Conservation (phyloP, 2,329 filamentous ascomycete species). For the Neoscytalidium dimidiatum region DNA sequence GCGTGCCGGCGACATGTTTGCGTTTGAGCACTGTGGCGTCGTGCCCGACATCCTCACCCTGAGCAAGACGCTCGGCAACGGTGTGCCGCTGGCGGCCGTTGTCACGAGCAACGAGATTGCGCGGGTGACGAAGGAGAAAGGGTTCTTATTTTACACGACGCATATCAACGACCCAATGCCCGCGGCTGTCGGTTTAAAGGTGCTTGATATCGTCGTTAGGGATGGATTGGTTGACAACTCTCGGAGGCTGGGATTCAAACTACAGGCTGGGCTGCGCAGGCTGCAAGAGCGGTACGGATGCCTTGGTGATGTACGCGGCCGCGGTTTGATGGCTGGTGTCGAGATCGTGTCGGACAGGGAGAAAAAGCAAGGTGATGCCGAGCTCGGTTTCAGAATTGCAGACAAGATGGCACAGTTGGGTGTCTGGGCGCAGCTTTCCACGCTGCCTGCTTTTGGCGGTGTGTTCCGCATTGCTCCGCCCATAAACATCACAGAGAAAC, state of each 20-base stretch:
- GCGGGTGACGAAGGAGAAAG: constrained; percentile 47
- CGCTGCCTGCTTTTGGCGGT: constrained; percentile 56
- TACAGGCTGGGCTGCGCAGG: constrained; percentile 50
- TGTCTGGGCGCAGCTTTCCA: constrained; percentile 60
- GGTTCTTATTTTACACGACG: constrained; percentile 62
- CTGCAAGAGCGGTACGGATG: constrained; percentile 58
- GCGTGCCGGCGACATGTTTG: constrained; percentile 33
- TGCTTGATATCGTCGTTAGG: constrained; percentile 61
- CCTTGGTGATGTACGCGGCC: constrained; percentile 62
- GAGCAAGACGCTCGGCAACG: constrained; percentile 63
- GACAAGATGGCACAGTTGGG: constrained; percentile 54
- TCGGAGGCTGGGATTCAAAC: constrained; percentile 44
- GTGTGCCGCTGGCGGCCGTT: constrained; percentile 60
- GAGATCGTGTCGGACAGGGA: constrained; percentile 57
- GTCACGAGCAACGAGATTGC: constrained; percentile 58
- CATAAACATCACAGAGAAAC: constrained; percentile 53
- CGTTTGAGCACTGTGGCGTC: constrained; percentile 29
- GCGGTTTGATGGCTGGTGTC: constrained; percentile 60
- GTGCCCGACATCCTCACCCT: constrained; percentile 59
- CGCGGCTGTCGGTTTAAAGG: constrained; percentile 62
- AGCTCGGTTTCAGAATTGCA: constrained; percentile 52
- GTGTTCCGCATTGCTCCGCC: constrained; percentile 63
- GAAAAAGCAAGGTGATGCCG: constrained; percentile 50
- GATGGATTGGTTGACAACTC: constrained; percentile 55
- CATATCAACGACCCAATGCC: constrained; percentile 65